Base-by-base conservation (phyloP, 192 early-diverging fungal species). In the Obelidium mucronatum region DNA sequence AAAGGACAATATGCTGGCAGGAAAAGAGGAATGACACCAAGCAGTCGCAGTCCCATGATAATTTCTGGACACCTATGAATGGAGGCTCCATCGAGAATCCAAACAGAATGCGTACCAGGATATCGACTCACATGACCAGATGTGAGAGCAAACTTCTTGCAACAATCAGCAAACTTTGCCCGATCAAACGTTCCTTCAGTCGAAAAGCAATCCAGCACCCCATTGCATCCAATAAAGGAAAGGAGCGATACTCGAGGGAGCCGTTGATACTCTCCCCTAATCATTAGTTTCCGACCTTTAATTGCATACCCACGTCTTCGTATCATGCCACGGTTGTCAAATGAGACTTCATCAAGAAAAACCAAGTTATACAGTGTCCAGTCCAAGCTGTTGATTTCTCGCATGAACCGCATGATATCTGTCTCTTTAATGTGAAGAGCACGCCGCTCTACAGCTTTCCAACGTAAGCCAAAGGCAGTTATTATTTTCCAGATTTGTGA, bases 281-380 rank as follows among this genome's bases (percentile, higher is more conserved):
- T 26, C 15, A 74, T 15, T 5, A 75, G 51, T 35, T 42, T 59
- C 40, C 75, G 33, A 11, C 70, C 77, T 74, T 74, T 74, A 1
- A 74, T 19, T 22, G 56, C 35, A 36, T 78, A 78, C 1, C 77
- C 77, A 11, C 40, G 19, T 11, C 63, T 33, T 13, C 77, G 8
- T 34, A 74, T 5, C 51, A 74, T 40, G 4, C 53, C 77, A 33
- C 40, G 53, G 22, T 62, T 78, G 36, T 78, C 77, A 61, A 74
- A 78, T 1, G 70, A 74, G 4, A 78, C 77, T 75, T 78, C 77
- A 56, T 78, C 77, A 28, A 78, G 36, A 42, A 78, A 78, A 17
- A 76, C 37, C 4, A 78, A 31, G 34, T 78, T 73, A 36, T 66
- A 66, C 24, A n/a, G 1, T 66, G 63, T 66, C 63, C 63, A 66